Percentiles rank a stretch among this genome's conserved stretches.
Evolutionary conservation across 2,329 filamentous ascomycete species (phyloP).

Genomic region (Epichloe sibirici): DNA sequence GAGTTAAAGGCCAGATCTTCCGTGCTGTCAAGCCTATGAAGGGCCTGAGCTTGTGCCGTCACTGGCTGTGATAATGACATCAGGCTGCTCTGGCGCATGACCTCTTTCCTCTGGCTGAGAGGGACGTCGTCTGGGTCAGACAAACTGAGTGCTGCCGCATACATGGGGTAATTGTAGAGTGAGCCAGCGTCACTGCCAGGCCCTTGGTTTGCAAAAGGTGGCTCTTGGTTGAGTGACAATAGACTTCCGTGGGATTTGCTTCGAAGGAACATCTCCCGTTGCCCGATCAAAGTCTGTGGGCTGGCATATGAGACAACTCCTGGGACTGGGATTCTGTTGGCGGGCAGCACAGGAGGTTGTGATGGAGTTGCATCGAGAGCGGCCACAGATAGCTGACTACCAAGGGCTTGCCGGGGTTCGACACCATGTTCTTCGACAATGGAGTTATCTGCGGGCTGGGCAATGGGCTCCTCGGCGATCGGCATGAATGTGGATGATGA

Average conservation of each 20-base stretch:
- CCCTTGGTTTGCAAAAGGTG: conserved; percentile 13
- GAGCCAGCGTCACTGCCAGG: conserved; percentile 30
- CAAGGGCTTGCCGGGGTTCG: conserved; percentile 2
- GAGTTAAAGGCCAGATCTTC: conserved; percentile 35
- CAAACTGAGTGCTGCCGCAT: conserved; percentile 15
- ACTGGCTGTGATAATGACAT: conserved; percentile 17
- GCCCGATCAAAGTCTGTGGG: conserved; percentile 43
- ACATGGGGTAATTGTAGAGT: conserved; percentile 24
- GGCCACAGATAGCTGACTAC: conserved; percentile 11
- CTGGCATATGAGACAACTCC: conserved; percentile 39
- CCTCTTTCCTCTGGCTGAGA: conserved; percentile 51
- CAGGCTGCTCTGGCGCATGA: conserved; percentile 44
- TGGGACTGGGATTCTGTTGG: conserved; percentile 20
- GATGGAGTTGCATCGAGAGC: conserved; percentile 10
- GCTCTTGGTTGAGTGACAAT: conserved; percentile 15
- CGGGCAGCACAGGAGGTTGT: background rate
- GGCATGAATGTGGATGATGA: conserved; percentile 21
- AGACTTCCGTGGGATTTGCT: conserved; percentile 36
- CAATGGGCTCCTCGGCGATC: conserved; percentile 30
- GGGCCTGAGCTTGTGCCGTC: conserved; percentile 9
- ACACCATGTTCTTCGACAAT: conserved; percentile 5
- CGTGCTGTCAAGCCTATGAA: conserved; percentile 15
- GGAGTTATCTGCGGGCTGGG: conserved; percentile 8
- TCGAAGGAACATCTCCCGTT: conserved; percentile 41
- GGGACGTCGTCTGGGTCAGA: conserved; percentile 56